phyloP scores from a whole-genome alignment of 1,284 basidiomycete genomes.

The Cystobasidium sp. region DNA sequence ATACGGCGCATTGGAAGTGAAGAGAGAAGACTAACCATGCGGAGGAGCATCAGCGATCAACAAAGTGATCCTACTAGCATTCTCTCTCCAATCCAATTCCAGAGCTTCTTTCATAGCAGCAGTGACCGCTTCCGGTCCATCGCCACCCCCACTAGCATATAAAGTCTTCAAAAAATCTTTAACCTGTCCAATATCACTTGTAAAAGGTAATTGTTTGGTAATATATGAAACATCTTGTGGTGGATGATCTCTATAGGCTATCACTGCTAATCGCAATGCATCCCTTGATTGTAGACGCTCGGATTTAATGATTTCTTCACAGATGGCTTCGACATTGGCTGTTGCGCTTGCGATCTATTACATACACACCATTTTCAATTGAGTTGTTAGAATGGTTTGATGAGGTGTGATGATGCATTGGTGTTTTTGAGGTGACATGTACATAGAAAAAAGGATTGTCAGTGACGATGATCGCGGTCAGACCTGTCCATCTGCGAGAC shows the following conservation, averaged over 20 bases:
- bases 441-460: too few relatives aligned
- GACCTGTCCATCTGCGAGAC: too few relatives aligned
- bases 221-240: constrained; percentile 89
- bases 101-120: constrained; percentile 86
- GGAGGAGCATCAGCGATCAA: constrained; percentile 97
- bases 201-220: constrained; percentile 91
- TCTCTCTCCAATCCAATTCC: constrained; percentile 83
- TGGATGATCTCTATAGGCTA: constrained; percentile 83
- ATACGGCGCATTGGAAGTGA: too few relatives aligned
- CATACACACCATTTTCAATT: too few relatives aligned
- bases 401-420: too few relatives aligned
- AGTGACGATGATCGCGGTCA: too few relatives aligned
- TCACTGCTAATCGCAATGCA: constrained; percentile 66
- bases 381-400: too few relatives aligned
- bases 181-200: constrained; percentile 83
- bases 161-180: constrained; percentile 80
- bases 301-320: constrained; percentile 92
- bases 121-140: constrained; percentile 97
- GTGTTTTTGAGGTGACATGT: too few relatives aligned
- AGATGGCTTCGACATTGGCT: constrained; percentile 96
- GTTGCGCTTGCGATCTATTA: constrained; percentile 65
- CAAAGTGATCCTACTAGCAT: constrained; percentile 82
- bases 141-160: constrained; percentile 90
- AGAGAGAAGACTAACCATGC: constrained; percentile 91
- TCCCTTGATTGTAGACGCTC: constrained; percentile 83